These are phyloP conservation scores for Neurospora sp. DNA, from an alignment of 495 filamentous ascomycete species.

Conservation along the genomic window DNA sequence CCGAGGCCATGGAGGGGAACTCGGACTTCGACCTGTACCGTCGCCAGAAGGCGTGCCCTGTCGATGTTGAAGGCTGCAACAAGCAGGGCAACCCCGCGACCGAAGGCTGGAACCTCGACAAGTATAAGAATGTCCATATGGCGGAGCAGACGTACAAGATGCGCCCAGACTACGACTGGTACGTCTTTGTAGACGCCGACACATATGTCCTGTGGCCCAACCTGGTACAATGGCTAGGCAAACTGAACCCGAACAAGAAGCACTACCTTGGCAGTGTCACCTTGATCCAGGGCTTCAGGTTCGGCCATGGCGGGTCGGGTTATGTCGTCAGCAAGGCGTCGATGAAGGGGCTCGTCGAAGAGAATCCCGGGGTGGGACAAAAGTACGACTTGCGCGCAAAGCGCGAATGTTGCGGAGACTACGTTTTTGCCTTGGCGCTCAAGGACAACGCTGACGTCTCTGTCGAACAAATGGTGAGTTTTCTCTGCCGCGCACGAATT, in stretches of 20 bases:
- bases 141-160: slow-evolving; percentile 32
- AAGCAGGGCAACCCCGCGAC: slow-evolving; percentile 18
- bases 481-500: slow-evolving; percentile 30
- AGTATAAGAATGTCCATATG: slow-evolving; percentile 39
- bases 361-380: slow-evolving; percentile 29
- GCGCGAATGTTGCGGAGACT: slow-evolving; percentile 59
- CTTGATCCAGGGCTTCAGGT: slow-evolving; percentile 43
- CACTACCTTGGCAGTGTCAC: slow-evolving; percentile 52
- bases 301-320: slow-evolving; percentile 61
- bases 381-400: slow-evolving; percentile 45
- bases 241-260: slow-evolving; percentile 38
- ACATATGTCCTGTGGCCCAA: slow-evolving; percentile 57
- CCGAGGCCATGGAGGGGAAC: slow-evolving; percentile 22
- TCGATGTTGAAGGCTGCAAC: slow-evolving; percentile 33
- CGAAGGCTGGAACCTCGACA: slow-evolving; percentile 41
- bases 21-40: slow-evolving; percentile 48
- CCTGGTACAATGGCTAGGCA: slow-evolving; percentile 44
- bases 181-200: slow-evolving; percentile 60
- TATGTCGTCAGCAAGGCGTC: slow-evolving; percentile 53
- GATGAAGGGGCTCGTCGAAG: slow-evolving; percentile 34
- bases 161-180: slow-evolving; percentile 50
- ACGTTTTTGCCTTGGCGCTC: slow-evolving; percentile 49
- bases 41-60: slow-evolving; percentile 31
- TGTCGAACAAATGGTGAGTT: slow-evolving; percentile 28
- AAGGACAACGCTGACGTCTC: slow-evolving; percentile 31